These are phyloP conservation scores for Musa schizocarpa DNA, from an alignment of 176 grass and related monocot species.

Conservation along the genomic window DNA sequence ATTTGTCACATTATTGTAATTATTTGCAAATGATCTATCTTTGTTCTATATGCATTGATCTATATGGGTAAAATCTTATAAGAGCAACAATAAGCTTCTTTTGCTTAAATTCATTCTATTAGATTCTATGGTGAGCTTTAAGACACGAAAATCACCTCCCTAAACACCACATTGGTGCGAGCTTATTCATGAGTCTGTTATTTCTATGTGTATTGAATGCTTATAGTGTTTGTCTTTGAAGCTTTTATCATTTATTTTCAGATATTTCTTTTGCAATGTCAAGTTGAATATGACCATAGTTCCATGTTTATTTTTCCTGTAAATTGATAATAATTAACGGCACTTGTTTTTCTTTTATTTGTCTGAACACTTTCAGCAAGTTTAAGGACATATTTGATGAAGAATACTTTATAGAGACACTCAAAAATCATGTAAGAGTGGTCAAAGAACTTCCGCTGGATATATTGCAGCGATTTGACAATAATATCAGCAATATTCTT, in stretches of 20 bases:
- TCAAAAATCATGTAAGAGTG: slow-evolving; percentile 61
- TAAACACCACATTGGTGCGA: no score
- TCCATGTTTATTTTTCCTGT: not conserved
- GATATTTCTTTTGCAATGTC: not conserved
- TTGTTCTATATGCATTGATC: no score
- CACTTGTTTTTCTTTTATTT: slow-evolving; percentile 12
- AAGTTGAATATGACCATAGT: not conserved
- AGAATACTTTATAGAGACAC: slow-evolving; percentile 59
- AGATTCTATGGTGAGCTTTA: no score
- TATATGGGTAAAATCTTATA: no score
- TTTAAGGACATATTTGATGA: slow-evolving; percentile 92
- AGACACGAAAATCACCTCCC: no score
- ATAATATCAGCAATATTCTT: slow-evolving; percentile 71
- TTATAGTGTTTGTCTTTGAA: no score
- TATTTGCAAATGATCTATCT: no score
- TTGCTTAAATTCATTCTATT: no score
- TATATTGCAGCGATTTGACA: slow-evolving; percentile 44
- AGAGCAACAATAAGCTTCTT: no score
- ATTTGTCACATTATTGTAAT: no score
- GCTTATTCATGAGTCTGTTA: no score
- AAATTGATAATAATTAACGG: not conserved
- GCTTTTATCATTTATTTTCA: not conserved
- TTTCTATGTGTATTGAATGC: no score
- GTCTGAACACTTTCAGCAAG: slow-evolving; percentile 51
- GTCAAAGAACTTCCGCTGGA: slow-evolving; percentile 67